Percentiles rank a stretch among this genome's conserved stretches.
Conservation (phyloP, 2,329 filamentous ascomycete species). For the Arthrobotrys conoides region DNA sequence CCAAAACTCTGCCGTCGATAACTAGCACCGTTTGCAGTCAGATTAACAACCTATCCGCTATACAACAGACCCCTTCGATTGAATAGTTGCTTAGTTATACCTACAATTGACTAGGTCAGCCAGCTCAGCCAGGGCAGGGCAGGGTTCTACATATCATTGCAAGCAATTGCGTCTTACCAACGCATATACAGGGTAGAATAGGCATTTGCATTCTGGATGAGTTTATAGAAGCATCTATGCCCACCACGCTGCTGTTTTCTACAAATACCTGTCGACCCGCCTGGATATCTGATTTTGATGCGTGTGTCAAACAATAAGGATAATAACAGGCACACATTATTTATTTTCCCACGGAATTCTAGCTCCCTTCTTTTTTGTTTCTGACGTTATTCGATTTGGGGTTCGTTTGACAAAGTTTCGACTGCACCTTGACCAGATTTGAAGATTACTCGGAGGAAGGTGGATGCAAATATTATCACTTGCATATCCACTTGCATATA, state of each 20-base stretch:
- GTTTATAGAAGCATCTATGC: slow-evolving; percentile 47
- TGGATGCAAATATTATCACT: slow-evolving; percentile 61
- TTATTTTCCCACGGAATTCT: slow-evolving; percentile 29
- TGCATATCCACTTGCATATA: slow-evolving; percentile 61
- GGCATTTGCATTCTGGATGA: slow-evolving; percentile 54
- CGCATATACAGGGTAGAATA: slow-evolving; percentile 58
- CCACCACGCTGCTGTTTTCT: slow-evolving; percentile 32
- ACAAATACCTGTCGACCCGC: slow-evolving; percentile 50
- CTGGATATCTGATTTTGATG: slow-evolving; percentile 31
- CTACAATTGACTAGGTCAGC: slow-evolving; percentile 53
- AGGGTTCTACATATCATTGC: slow-evolving; percentile 45
- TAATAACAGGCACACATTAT: slow-evolving; percentile 28
- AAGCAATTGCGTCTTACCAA: slow-evolving; percentile 56
- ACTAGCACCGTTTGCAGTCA: slow-evolving; percentile 53
- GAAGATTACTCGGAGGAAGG: slow-evolving; percentile 59
- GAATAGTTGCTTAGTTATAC: slow-evolving; percentile 47
- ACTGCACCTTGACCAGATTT: slow-evolving; percentile 51
- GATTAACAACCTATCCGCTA: slow-evolving; percentile 21
- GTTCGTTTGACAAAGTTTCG: slow-evolving; percentile 50
- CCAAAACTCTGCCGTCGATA: slow-evolving; percentile 46
- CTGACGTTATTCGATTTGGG: slow-evolving; percentile 36
- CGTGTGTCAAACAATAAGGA: slow-evolving; percentile 46
- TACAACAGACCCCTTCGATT: slow-evolving; percentile 41
- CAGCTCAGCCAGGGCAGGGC: no score
- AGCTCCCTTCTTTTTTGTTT: slow-evolving; percentile 31